A percentile compares a stretch with the other conserved stretches of the same genome.
Evolutionary conservation across 768 basidiomycete species (phyloP).

Genomic region (Boletus vinaceobasis): DNA sequence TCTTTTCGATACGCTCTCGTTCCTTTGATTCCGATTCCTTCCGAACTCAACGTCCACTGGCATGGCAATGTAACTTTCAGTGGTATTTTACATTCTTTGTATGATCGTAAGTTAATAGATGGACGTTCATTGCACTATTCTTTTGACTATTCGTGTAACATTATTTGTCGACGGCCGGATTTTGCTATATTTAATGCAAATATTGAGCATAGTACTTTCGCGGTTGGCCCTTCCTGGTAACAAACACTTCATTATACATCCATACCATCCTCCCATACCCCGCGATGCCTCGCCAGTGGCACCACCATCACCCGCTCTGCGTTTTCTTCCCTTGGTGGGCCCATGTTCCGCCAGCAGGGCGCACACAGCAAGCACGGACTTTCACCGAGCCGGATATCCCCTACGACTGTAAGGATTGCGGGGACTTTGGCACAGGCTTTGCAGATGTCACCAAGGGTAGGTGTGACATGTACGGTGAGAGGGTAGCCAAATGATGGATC

Average conservation of each 20-base stretch:
- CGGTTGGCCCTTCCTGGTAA: too few species aligned
- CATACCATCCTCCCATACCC: conserved; percentile 16
- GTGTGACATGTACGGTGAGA: conserved; percentile 61
- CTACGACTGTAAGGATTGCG: conserved; percentile 62
- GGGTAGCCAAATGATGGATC: conserved; percentile 64
- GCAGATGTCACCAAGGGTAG: conserved; percentile 59
- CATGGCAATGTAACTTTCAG: conserved; percentile 10
- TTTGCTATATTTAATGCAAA: conserved; percentile 5
- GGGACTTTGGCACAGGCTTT: conserved; percentile 69
- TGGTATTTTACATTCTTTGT: conserved; percentile 17
- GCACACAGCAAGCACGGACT: conserved; percentile 72
- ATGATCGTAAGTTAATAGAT: conserved; percentile 29
- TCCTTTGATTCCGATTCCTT: conserved; percentile 8
- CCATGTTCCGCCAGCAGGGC: conserved; percentile 73
- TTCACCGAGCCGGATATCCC: conserved; percentile 73
- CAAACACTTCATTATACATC: neutral
- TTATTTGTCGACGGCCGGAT: neutral
- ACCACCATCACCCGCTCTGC: conserved; percentile 45
- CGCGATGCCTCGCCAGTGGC: conserved; percentile 46
- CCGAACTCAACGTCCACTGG: conserved; percentile 3
- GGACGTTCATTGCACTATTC: conserved; percentile 12
- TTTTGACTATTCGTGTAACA: conserved; percentile 9
- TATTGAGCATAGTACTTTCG: neutral
- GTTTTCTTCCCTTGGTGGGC: conserved; percentile 42
- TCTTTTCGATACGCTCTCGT: conserved; percentile 6